phyloP scores from a whole-genome alignment of 768 basidiomycete species.

The Cystoderma amianthinum region DNA sequence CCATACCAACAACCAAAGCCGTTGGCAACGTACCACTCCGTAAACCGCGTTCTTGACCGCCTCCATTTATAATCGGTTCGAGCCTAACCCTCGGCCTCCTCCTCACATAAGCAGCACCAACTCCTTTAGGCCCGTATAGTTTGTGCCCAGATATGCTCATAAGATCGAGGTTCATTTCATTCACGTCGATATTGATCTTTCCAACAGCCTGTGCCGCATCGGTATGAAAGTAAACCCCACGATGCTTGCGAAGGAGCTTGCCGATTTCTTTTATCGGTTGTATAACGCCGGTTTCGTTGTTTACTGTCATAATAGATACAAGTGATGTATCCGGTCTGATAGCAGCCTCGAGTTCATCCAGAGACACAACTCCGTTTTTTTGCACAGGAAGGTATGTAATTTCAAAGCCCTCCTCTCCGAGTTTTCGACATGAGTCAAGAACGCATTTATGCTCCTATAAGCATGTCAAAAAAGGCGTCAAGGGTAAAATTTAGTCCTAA shows the following conservation, averaged over 20 bases:
- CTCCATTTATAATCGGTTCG: constrained; percentile 92
- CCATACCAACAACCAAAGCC: constrained; percentile 83
- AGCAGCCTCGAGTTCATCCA: constrained; percentile 75
- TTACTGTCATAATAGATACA: constrained; percentile 98
- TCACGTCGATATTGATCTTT: constrained; percentile 89
- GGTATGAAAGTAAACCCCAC: constrained; percentile 92
- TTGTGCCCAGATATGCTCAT: constrained; percentile 98
- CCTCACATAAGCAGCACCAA: constrained; percentile 92
- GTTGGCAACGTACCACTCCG: constrained; percentile 93
- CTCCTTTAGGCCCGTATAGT: constrained; percentile 94
- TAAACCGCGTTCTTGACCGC: constrained; percentile 94
- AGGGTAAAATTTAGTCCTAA: constrained; percentile 5
- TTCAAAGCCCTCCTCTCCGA: constrained; percentile 95
- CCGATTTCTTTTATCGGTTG: constrained; percentile 97
- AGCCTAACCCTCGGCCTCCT: constrained; percentile 87
- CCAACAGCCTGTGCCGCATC: constrained; percentile 96
- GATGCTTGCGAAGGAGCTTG: constrained; percentile 74
- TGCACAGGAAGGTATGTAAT: constrained; percentile 96
- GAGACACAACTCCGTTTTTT: constrained; percentile 72
- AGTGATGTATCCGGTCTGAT: constrained; percentile 91
- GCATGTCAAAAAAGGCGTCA: background rate
- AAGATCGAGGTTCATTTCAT: constrained; percentile 91
- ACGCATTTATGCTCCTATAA: constrained; percentile 98
- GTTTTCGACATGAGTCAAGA: constrained; percentile 92
- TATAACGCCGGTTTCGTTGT: constrained; percentile 99